Evolutionary conservation across 352 stramenopile species (phyloP), one percentile per base, ranked within the genome.

Genomic region (Phytophthora constricta): DNA sequence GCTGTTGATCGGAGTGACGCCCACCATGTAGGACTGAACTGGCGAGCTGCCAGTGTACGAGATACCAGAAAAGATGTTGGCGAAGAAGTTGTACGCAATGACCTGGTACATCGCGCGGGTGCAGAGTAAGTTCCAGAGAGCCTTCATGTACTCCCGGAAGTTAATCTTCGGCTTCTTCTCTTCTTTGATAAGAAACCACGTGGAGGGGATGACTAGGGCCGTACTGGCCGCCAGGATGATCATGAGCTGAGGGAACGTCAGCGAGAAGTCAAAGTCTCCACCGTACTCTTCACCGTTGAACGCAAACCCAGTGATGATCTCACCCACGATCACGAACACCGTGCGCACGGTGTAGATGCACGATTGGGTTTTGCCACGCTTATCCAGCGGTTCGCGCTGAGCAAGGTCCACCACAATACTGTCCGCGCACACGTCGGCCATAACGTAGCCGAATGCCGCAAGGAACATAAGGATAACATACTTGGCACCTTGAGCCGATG

Each of bases 391-490:
- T 43, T 89, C 80, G n/a, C 81, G 76, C 47, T 90, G 81, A 2
- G 81, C 81, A 3, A 87, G 64, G 28, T 90, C 77, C 20, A 87
- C 78, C 11, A 87, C 76, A 16, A 86, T 70, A 67, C 62, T 81
- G 45, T 87, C 79, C 2, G 78, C 71, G 17, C 71, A 79, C 33
- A 85, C 78, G 22, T 84, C 67, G 16, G 67, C 50, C 62, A 75
- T 54, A 5, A 75, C 56, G 14, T 75, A 75, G 19, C 68, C 62
- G 51, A 84, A 70, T 4, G 77, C 70, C 13, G 74, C 77, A 41
- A 89, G 59, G 62, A 83, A 81, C 74, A 86, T 86, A 54, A 89
- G 66, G 37, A 89, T 65, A 25, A 86, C 65, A 33, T 82, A 86
- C 58, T 82, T 84, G 53, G 54, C 54, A 45, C 66, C 80, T 33